Percentiles rank a stretch among this genome's conserved stretches.
Evolutionary conservation across 2,329 filamentous ascomycete genomes (phyloP).

Genomic region (Madurella fahalii): DNA sequence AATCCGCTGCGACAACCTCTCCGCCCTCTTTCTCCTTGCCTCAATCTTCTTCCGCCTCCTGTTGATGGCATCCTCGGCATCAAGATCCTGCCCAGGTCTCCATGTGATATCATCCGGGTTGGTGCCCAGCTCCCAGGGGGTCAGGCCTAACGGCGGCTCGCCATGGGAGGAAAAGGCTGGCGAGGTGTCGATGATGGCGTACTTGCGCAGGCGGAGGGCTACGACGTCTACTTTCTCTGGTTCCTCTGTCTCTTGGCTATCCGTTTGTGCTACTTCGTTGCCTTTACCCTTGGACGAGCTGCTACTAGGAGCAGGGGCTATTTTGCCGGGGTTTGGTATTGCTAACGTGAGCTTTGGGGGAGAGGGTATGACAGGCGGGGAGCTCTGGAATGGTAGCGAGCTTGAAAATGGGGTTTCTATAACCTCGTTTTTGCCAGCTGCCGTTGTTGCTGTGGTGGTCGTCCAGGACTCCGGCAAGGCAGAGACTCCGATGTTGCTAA

Average conservation of each 20-base stretch:
- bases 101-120: constrained; percentile 20
- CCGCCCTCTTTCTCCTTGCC: constrained; percentile 15
- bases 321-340: not conserved
- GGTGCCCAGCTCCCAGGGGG: constrained; percentile 21
- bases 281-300: constrained; percentile 7
- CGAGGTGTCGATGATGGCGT: constrained; percentile 13
- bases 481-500: constrained; percentile 20
- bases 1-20: constrained; percentile 18
- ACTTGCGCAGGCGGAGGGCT: constrained; percentile 19
- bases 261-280: not conserved
- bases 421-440: not conserved
- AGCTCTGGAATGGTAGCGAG: constrained; percentile 17
- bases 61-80: constrained; percentile 17
- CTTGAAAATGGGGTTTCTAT: constrained; percentile 7
- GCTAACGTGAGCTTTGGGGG: not conserved
- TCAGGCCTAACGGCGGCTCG: constrained; percentile 7
- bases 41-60: constrained; percentile 17
- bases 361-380: constrained; percentile 12
- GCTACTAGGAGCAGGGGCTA: constrained; percentile 4
- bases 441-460: not conserved
- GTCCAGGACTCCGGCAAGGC: constrained; percentile 15
- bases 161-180: constrained; percentile 1
- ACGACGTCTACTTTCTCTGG: constrained; percentile 4
- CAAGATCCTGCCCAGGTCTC: constrained; percentile 16
- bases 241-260: constrained; percentile 2